Percentiles rank a stretch among this genome's conserved stretches.
phyloP scores from a whole-genome alignment of 352 stramenopile genomes.

The Phytophthora pinifolia region DNA sequence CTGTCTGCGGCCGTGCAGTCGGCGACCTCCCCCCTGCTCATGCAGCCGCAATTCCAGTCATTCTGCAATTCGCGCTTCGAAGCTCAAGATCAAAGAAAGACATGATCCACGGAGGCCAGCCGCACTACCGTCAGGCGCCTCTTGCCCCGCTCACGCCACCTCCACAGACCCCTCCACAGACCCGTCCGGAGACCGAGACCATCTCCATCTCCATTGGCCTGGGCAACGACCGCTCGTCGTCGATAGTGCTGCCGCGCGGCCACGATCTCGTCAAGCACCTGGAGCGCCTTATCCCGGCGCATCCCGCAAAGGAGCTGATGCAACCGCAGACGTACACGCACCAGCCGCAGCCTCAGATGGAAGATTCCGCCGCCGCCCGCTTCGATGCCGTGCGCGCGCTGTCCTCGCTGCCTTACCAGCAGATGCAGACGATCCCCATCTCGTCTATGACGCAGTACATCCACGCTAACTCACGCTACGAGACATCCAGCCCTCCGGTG shows the following conservation, averaged over 20 bases:
- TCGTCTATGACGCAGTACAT: constrained; percentile 30
- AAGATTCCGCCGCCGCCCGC: constrained; percentile 13
- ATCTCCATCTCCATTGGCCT: constrained; percentile 57
- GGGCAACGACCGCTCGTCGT: constrained; percentile 36
- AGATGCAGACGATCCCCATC: constrained; percentile 6
- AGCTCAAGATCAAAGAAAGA: constrained; percentile 20
- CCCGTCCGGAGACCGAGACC: constrained; percentile 24
- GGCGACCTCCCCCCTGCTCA: background rate
- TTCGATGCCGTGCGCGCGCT: constrained; percentile 28
- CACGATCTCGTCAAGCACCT: constrained; percentile 56
- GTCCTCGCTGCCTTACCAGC: constrained; percentile 23
- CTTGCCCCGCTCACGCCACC: too few relatives aligned
- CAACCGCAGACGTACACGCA: constrained; percentile 19
- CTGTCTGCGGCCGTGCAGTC: too few relatives aligned
- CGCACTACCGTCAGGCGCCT: constrained; percentile 11
- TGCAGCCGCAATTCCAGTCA: constrained; percentile 20
- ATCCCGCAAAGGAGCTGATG: constrained; percentile 1
- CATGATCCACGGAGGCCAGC: too few relatives aligned
- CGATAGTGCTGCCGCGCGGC: constrained; percentile 50
- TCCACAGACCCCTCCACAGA: too few relatives aligned
- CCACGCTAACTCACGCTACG: constrained; percentile 29
- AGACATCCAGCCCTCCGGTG: constrained; percentile 29
- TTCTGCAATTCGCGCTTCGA: constrained; percentile 23
- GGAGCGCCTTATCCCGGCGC: constrained; percentile 38
- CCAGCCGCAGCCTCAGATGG: background rate